These are phyloP conservation scores for Xylariaceae sp. DNA, from an alignment of 2,329 filamentous ascomycete species.

Conservation along the genomic window DNA sequence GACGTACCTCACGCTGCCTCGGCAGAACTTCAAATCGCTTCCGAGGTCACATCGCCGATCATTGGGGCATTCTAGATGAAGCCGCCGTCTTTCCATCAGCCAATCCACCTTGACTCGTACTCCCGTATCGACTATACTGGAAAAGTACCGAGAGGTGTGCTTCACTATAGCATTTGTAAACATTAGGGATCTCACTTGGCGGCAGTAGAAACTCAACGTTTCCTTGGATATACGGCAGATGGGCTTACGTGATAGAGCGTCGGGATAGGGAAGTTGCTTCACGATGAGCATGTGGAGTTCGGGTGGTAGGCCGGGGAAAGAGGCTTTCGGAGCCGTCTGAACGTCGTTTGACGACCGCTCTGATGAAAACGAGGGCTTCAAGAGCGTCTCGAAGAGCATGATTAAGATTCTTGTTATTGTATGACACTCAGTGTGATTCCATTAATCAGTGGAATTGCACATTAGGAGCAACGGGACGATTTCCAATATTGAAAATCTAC, in stretches of 20 bases:
- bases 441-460: neutral
- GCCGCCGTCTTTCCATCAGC: slow-evolving; percentile 61
- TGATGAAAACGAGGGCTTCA: slow-evolving; percentile 1
- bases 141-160: slow-evolving; percentile 63
- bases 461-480: too few species aligned
- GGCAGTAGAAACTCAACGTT: too few species aligned
- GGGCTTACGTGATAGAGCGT: slow-evolving; percentile 54
- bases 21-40: slow-evolving; percentile 59
- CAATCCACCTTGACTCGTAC: slow-evolving; percentile 65
- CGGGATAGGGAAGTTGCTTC: slow-evolving; percentile 62
- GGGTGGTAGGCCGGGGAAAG: slow-evolving; percentile 55
- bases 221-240: too few species aligned
- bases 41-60: slow-evolving; percentile 55
- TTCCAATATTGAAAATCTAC: too few species aligned
- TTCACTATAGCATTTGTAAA: slow-evolving; percentile 43
- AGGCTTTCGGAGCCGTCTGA: slow-evolving; percentile 1
- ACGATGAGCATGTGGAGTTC: slow-evolving; percentile 67
- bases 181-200: too few species aligned
- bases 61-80: slow-evolving; percentile 65
- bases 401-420: neutral
- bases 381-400: neutral
- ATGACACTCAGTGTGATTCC: neutral
- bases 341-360: neutral
- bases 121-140: slow-evolving; percentile 62
- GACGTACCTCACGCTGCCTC: slow-evolving; percentile 54